Evolutionary conservation across 495 filamentous ascomycete genomes (phyloP), one percentile per base, ranked within the genome.

Genomic region (Lepraria neglecta): DNA sequence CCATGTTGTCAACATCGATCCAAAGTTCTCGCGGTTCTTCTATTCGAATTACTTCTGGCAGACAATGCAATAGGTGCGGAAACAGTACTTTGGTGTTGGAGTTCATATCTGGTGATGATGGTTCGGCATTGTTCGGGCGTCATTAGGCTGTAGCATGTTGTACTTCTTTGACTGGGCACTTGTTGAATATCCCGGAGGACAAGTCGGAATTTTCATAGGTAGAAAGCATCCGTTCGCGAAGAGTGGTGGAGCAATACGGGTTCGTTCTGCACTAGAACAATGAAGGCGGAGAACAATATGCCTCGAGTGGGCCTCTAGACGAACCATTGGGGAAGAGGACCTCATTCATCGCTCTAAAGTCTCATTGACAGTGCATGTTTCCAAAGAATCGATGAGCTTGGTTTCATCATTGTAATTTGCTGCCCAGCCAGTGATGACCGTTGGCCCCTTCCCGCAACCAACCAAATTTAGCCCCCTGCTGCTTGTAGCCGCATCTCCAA

Each of bases 31-130:
- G 59, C 81, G 84, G 59, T 91, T 87, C 74, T 97, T 95, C 71
- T 97, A 98, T 70, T 87, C 91, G 28, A 94, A 96, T 67, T 95
- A 96, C 67, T 92, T 98, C 68, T 98, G 94, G 94, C 82, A 87
- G 68, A 89, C 80, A n/a, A 80, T 95, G 72, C 91, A 79, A 74
- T 71, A 72, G 21, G 72, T 67, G 63, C 12, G 54, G 54, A 17
- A 4, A 21, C 9, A n/a, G 71, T 33, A 67, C 27, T 59, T 6
- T 35, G n/a, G 44, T 14, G 33, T 21, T 58, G 2, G 33, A 28
- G n/a, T 31, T 21, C 43, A 17, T 19, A 63, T 43, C 27, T 51
- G n/a, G 30, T 6, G 12, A 50, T 10, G 19, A 24, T 51, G 30
- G 31, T 54, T 54, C 30, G 51, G n/a, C 31, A 54, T 14, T 19